Conservation (phyloP, 805 yeast species). For the Candida adriatica region DNA sequence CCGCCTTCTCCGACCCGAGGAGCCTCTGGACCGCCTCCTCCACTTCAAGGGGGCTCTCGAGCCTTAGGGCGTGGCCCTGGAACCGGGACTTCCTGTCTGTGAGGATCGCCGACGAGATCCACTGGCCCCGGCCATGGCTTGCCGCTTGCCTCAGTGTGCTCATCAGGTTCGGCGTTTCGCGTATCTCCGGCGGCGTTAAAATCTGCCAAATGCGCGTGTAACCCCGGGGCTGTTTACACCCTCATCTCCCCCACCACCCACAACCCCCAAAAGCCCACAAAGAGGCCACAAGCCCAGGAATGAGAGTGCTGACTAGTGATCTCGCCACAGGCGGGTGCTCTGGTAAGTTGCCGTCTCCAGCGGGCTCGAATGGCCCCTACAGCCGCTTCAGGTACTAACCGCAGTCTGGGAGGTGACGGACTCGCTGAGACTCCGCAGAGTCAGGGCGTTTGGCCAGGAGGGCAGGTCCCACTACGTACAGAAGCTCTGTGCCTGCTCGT, state of each 20-base stretch:
- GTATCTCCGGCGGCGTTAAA: no score
- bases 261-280: no score
- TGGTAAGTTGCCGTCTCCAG: no score
- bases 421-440: constrained; percentile 5
- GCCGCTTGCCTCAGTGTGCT: no score
- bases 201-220: no score
- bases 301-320: constrained; percentile 8
- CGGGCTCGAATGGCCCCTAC: no score
- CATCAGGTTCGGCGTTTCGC: no score
- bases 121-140: no score
- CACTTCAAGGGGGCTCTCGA: constrained; percentile 37
- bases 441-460: constrained; percentile 5
- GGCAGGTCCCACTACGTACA: constrained; percentile 13
- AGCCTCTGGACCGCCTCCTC: constrained; percentile 35
- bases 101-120: constrained; percentile 36
- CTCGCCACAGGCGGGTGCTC: constrained; percentile 10
- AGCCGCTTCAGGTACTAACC: constrained; percentile 3
- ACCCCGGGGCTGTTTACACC: constrained; percentile 1
- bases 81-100: constrained; percentile 57
- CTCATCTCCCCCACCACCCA: constrained; percentile 2
- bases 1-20: constrained; percentile 35
- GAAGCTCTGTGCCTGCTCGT: constrained; percentile 8
- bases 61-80: constrained; percentile 49
- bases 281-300: no score
- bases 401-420: constrained; percentile 9